phyloP scores from a whole-genome alignment of 768 basidiomycete species.

The Collybiopsis luxurians region DNA sequence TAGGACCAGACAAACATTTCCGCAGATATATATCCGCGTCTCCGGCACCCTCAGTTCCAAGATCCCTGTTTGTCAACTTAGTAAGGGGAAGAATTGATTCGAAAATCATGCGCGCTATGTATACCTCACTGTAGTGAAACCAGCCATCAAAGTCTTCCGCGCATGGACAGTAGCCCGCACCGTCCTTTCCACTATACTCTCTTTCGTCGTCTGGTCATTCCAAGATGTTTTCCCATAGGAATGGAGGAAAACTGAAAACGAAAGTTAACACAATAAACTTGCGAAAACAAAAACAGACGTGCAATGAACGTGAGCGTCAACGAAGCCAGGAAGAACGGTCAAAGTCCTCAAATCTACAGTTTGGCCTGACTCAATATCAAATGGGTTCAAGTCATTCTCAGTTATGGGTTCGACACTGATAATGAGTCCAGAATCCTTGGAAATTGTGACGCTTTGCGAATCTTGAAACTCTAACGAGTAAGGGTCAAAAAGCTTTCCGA shows the following conservation, averaged over 20 bases:
- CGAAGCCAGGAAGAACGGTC: constrained; percentile 56
- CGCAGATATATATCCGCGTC: constrained; percentile 60
- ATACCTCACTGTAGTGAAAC: constrained; percentile 62
- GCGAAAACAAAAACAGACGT: constrained; percentile 15
- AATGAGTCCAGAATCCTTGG: constrained; percentile 45
- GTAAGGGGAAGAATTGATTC: neutral
- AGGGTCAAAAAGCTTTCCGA: constrained; percentile 53
- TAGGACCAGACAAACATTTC: constrained; percentile 47
- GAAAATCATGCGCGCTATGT: constrained; percentile 8
- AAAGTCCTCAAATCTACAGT: constrained; percentile 42
- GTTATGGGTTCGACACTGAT: constrained; percentile 31
- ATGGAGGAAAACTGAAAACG: constrained; percentile 52
- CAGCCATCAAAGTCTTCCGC: constrained; percentile 52
- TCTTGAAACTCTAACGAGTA: constrained; percentile 35
- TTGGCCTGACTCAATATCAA: neutral
- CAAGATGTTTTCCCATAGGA: constrained; percentile 59
- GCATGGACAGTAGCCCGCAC: constrained; percentile 62
- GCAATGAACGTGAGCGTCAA: constrained; percentile 58
- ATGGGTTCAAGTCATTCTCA: constrained; percentile 2
- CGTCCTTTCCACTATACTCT: constrained; percentile 55
- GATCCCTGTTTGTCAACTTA: constrained; percentile 38
- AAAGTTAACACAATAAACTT: neutral
- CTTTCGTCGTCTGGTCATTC: constrained; percentile 60
- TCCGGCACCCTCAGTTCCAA: constrained; percentile 66
- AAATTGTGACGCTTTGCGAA: constrained; percentile 47